A percentile compares a stretch with the other conserved stretches of the same genome.
Evolutionary conservation across 768 basidiomycete genomes (phyloP).

Genomic region (Termitomyces sp.): DNA sequence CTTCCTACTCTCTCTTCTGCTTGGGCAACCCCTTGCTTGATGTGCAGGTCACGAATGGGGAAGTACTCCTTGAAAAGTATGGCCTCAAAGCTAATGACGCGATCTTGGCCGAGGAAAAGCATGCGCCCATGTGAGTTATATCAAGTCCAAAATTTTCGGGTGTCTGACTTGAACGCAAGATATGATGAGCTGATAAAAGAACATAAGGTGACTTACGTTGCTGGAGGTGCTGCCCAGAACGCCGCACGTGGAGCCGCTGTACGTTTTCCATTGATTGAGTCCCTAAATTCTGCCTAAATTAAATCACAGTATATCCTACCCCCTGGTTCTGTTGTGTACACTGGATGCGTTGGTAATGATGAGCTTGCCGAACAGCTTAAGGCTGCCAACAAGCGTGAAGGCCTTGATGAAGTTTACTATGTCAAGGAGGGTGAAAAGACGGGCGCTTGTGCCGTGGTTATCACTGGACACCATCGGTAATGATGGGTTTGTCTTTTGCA

Average conservation of each 20-base stretch:
- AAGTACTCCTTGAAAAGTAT: constrained; percentile 84
- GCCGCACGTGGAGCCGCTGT: constrained; percentile 95
- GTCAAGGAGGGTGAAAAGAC: constrained; percentile 86
- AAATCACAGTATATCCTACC: constrained; percentile 83
- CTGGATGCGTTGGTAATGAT: constrained; percentile 93
- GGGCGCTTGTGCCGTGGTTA: constrained; percentile 93
- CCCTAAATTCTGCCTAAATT: constrained; percentile 6
- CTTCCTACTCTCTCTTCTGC: constrained; percentile 65
- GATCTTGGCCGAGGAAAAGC: constrained; percentile 88
- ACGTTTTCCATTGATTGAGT: constrained; percentile 23
- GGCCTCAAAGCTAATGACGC: constrained; percentile 91
- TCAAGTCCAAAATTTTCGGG: background rate
- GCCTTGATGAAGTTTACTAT: constrained; percentile 82
- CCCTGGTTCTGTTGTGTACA: constrained; percentile 82
- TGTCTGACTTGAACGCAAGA: constrained; percentile 34
- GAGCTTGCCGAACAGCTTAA: constrained; percentile 86
- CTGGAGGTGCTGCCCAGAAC: constrained; percentile 96
- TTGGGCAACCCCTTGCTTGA: constrained; percentile 96
- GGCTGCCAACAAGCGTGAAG: constrained; percentile 88
- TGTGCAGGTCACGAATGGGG: constrained; percentile 87
- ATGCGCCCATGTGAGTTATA: constrained; percentile 68
- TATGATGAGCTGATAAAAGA: constrained; percentile 85
- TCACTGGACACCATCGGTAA: constrained; percentile 90
- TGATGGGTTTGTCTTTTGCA: background rate
- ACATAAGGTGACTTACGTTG: constrained; percentile 81